Base-by-base conservation (phyloP, 208 protist genomes). In the Trypanosoma congolense region DNA sequence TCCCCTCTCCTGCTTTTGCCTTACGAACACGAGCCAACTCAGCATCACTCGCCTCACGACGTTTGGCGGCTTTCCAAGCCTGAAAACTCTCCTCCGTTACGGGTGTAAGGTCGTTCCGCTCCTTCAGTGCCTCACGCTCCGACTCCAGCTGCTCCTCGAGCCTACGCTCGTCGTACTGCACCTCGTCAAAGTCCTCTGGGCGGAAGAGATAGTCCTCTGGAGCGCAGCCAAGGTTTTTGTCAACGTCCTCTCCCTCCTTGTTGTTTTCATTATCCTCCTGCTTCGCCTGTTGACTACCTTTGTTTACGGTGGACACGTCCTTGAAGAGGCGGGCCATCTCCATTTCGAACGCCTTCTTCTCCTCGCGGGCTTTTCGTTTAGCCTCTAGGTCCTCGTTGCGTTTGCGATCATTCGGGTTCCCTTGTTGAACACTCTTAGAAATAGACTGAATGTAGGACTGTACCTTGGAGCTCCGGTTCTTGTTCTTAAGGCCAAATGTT, bases 401-500 rank as follows among this genome's bases (percentile, higher is more conserved):
- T 63, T 92, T 88, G 33, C 80, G 75, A 12, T 86, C 73, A 46
- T 88, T 66, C 14, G 80, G 83, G 55, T 76, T 70, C 25, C 70
- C 70, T 56, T 83, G 71, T 0, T 83, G 69, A 0, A 93, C 80
- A 46, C 61, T 88, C 47, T 83, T 66, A 22, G 65, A 31, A 10
- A 94, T 73, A 30, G 77, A 77, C 56, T 87, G 69, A 8, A 94
- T 80, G 43, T 90, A 90, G 19, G 86, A 80, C 76, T 96, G 90
- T n/a, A 96, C 90, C 61, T 87, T 90, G 21, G 80, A 54, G 41
- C 77, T 90, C 24, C 87, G 80, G 61, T 96, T 96, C 50, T 96
- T 96, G 67, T 96, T 96, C 59, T 96, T 96, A 22, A 96, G 75
- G 26, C 90, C 90, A 57, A 96, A 96, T 24, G 87, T 96, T 71